Conservation (phyloP, 1,284 basidiomycete species). For the Ustilago lituana region DNA sequence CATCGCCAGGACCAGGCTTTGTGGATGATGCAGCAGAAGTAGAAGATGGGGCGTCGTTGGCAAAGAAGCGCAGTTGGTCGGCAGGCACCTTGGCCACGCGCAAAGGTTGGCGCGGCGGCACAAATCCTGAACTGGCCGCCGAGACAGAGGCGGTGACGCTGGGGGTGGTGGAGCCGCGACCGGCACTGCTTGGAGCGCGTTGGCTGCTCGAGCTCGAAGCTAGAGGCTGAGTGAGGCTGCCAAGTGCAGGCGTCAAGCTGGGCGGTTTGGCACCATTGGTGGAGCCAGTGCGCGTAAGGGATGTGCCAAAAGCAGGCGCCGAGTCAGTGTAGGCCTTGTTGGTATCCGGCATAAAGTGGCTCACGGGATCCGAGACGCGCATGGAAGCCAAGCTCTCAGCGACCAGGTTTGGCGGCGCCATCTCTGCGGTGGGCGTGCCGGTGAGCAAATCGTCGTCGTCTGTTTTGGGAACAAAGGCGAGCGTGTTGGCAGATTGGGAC, state of each 20-base stretch:
- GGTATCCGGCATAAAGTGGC: constrained; percentile 47
- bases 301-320: constrained; percentile 11
- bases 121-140: constrained; percentile 39
- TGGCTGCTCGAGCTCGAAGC: not conserved
- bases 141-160: constrained; percentile 35
- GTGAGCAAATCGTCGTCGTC: constrained; percentile 37
- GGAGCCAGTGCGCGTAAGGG: constrained; percentile 21
- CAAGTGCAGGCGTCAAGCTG: constrained; percentile 28
- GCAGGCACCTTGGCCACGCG: constrained; percentile 43
- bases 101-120: constrained; percentile 32
- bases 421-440: constrained; percentile 21
- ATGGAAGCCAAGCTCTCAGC: constrained; percentile 16
- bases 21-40: not conserved
- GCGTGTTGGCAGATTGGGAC: constrained; percentile 10
- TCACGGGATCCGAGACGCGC: constrained; percentile 30
- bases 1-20: constrained; percentile 26
- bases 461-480: constrained; percentile 37
- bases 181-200: constrained; percentile 20
- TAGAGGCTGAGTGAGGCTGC: constrained; percentile 18
- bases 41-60: constrained; percentile 23
- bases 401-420: constrained; percentile 10
- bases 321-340: constrained; percentile 42
- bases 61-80: constrained; percentile 50
- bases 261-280: constrained; percentile 12
- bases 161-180: constrained; percentile 25